These are phyloP conservation scores for Ramalina intermedia DNA, from an alignment of 495 filamentous ascomycete genomes.

Conservation along the genomic window DNA sequence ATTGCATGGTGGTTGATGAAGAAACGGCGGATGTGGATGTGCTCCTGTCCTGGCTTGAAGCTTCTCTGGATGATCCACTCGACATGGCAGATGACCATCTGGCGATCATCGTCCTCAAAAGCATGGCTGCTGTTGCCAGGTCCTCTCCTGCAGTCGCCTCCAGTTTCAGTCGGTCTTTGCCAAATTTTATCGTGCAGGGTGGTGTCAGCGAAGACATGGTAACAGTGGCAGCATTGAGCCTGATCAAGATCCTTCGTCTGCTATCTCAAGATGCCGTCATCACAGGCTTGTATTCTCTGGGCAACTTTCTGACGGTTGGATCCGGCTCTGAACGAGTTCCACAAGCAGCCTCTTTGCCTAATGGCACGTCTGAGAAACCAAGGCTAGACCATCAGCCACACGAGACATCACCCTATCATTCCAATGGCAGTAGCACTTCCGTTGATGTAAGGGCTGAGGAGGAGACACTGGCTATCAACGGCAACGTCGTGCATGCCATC, in stretches of 20 bases:
- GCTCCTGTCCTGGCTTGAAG: conserved; percentile 78
- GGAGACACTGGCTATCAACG: conserved; percentile 54
- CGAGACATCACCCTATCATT: conserved; percentile 26
- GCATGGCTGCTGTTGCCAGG: conserved; percentile 65
- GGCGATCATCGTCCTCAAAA: conserved; percentile 62
- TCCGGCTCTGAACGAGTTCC: conserved; percentile 23
- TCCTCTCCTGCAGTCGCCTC: conserved; percentile 57
- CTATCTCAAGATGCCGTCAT: conserved; percentile 88
- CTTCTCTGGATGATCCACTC: conserved; percentile 54
- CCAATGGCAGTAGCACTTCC: conserved; percentile 65
- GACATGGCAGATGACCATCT: conserved; percentile 69
- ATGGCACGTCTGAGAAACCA: conserved; percentile 11
- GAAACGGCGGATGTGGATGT: conserved; percentile 64
- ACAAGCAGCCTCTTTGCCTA: conserved; percentile 13
- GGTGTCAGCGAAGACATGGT: conserved; percentile 49
- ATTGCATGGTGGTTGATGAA: conserved; percentile 66
- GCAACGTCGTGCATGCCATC: conserved; percentile 77
- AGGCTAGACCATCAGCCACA: conserved; percentile 29
- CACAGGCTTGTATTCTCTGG: conserved; percentile 84
- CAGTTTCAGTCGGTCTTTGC: conserved; percentile 63
- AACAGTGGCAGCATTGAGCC: conserved; percentile 59
- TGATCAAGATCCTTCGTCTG: conserved; percentile 62
- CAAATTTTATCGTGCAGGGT: conserved; percentile 67
- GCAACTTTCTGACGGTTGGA: conserved; percentile 72
- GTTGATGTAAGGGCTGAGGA: conserved; percentile 56